Conservation (phyloP, 202 grass and related monocot species). For the Dendrocalamus latiflorus region DNA sequence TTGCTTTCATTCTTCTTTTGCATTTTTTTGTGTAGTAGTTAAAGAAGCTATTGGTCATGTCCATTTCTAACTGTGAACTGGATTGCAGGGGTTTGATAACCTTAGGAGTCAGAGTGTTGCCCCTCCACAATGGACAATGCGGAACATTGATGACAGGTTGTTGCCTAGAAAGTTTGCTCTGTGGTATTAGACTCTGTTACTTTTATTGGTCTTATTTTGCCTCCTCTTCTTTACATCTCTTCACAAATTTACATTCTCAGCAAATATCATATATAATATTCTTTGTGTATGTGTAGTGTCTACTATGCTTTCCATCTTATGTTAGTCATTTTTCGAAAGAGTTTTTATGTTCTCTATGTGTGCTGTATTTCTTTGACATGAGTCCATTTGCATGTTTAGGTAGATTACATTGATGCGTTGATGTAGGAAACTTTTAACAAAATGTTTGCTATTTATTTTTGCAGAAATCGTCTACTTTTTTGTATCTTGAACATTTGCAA, state of each 20-base stretch:
- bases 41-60: slow-evolving; percentile 18
- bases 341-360: not conserved
- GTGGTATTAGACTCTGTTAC: slow-evolving; percentile 24
- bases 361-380: not conserved
- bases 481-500: slow-evolving; percentile 94
- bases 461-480: slow-evolving; percentile 86
- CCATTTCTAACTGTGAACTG: slow-evolving; percentile 15
- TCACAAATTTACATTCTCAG: slow-evolving; percentile 5
- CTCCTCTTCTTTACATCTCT: slow-evolving; percentile 5
- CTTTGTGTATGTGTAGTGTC: not conserved
- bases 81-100: slow-evolving; percentile 88
- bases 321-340: not conserved
- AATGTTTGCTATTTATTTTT: slow-evolving; percentile 38
- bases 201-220: slow-evolving; percentile 19
- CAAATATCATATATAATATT: not conserved
- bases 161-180: slow-evolving; percentile 43
- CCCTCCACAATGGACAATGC: slow-evolving; percentile 97
- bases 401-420: slow-evolving; percentile 4
- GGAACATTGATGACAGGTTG: slow-evolving; percentile 95
- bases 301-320: not conserved
- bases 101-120: slow-evolving; percentile 89
- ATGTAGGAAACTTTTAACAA: not conserved
- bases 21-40: slow-evolving; percentile 18
- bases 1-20: slow-evolving; percentile 23
- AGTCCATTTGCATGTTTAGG: slow-evolving; percentile 16